Conservation (phyloP, 2,329 filamentous ascomycete species). For the Nakataea oryzae region DNA sequence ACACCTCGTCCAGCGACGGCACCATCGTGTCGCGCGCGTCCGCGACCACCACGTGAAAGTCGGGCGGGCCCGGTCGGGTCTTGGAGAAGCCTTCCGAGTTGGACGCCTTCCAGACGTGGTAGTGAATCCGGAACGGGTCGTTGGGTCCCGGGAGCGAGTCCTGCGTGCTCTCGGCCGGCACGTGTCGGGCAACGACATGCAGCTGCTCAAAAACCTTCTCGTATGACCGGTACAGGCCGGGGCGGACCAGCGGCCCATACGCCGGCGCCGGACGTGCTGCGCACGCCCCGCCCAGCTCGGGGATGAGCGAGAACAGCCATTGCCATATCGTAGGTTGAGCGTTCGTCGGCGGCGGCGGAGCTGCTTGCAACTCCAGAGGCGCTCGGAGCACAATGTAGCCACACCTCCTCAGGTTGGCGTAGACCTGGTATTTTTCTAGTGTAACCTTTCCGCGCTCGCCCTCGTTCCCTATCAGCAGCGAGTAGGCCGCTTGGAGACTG, state of each 20-base stretch:
- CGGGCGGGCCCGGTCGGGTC: constrained; percentile 63
- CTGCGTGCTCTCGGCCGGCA: constrained; percentile 30
- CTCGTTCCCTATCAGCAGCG: constrained; percentile 67
- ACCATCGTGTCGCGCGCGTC: constrained; percentile 62
- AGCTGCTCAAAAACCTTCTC: constrained; percentile 66
- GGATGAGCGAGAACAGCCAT: constrained; percentile 42
- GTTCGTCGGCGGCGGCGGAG: constrained; percentile 4
- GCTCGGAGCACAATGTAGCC: constrained; percentile 77
- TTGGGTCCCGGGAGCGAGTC: constrained; percentile 15
- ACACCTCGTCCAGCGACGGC: constrained; percentile 64
- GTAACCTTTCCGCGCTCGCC: constrained; percentile 47
- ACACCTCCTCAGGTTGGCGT: constrained; percentile 68
- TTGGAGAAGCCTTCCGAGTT: constrained; percentile 59
- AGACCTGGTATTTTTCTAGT: constrained; percentile 81
- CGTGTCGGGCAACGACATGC: constrained; percentile 61
- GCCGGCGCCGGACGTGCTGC: constrained; percentile 10
- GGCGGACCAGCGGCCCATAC: constrained; percentile 48
- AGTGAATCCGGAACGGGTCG: constrained; percentile 62
- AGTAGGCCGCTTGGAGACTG: constrained; percentile 84
- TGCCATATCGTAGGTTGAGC: constrained; percentile 28
- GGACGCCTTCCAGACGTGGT: constrained; percentile 74
- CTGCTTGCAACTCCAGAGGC: constrained; percentile 20
- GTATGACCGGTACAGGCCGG: constrained; percentile 57
- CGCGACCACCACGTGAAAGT: constrained; percentile 77
- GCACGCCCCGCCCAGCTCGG: constrained; percentile 9